Percentiles rank a stretch among this genome's conserved stretches.
Evolutionary conservation across 2,329 filamentous ascomycete genomes (phyloP).

Genomic region (Fonsecaea erecta): DNA sequence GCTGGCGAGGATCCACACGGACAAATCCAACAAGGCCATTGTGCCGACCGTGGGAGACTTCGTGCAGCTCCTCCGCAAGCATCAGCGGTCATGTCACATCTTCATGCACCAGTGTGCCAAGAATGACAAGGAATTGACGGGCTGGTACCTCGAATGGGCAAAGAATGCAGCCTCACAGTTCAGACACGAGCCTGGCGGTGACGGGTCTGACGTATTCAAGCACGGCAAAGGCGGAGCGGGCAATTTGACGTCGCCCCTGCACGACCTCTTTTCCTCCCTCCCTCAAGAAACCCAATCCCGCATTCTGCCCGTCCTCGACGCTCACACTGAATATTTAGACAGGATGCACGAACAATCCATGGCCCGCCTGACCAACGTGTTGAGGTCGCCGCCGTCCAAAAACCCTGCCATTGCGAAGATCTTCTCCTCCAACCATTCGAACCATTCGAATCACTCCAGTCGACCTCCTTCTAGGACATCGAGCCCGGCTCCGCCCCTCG

Average conservation of each 20-base stretch:
- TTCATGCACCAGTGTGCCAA: slow-evolving; percentile 73
- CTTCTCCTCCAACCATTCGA: slow-evolving; percentile 30
- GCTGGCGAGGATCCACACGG: slow-evolving; percentile 47
- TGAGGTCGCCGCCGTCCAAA: slow-evolving; percentile 47
- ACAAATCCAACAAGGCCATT: slow-evolving; percentile 39
- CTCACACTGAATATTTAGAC: slow-evolving; percentile 65
- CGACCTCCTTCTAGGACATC: slow-evolving; percentile 19
- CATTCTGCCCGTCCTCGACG: slow-evolving; percentile 61
- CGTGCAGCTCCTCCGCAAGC: slow-evolving; percentile 67
- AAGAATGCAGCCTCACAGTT: slow-evolving; percentile 65
- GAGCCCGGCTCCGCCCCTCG: slow-evolving; percentile 21
- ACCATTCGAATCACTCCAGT: slow-evolving; percentile 19
- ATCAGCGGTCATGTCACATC: slow-evolving; percentile 67
- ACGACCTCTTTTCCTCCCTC: slow-evolving; percentile 54
- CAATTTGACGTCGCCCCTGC: slow-evolving; percentile 49
- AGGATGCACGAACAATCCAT: slow-evolving; percentile 60
- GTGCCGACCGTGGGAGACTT: slow-evolving; percentile 72
- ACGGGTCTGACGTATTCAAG: slow-evolving; percentile 36
- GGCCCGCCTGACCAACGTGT: slow-evolving; percentile 61
- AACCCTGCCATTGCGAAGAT: slow-evolving; percentile 35
- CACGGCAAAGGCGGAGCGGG: slow-evolving; percentile 44
- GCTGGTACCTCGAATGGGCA: slow-evolving; percentile 65
- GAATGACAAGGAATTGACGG: slow-evolving; percentile 68
- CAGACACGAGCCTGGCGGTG: slow-evolving; percentile 35
- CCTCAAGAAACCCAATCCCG: slow-evolving; percentile 51